Conservation (phyloP, 805 yeast species). For the Metschnikowia bowlesiae region DNA sequence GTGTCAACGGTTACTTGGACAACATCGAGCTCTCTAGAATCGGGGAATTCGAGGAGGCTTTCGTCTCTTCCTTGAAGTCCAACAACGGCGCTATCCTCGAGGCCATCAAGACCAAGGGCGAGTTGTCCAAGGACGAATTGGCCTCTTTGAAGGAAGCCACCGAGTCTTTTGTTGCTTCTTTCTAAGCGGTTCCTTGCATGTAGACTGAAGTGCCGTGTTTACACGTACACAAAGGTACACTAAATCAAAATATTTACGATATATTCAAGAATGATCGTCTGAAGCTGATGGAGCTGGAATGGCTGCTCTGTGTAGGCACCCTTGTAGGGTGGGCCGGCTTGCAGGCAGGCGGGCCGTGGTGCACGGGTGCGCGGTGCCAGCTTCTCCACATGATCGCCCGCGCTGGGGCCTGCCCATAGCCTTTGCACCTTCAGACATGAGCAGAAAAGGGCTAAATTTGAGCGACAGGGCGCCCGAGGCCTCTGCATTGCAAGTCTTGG, state of each 20-base stretch:
- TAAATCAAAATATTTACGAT: constrained; percentile 17
- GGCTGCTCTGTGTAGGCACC: too few relatives aligned
- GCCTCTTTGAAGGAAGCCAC: constrained; percentile 87
- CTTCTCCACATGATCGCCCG: background rate
- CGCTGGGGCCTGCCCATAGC: too few relatives aligned
- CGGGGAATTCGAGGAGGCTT: constrained; percentile 86
- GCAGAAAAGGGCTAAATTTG: background rate
- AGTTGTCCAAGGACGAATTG: constrained; percentile 81
- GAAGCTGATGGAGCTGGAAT: background rate
- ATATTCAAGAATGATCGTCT: constrained; percentile 11
- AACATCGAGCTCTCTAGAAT: constrained; percentile 76
- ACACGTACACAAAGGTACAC: constrained; percentile 17
- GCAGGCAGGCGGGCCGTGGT: background rate
- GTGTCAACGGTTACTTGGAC: constrained; percentile 99
- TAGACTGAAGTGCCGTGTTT: constrained; percentile 16
- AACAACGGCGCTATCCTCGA: constrained; percentile 80
- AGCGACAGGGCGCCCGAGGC: background rate
- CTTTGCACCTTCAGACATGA: background rate
- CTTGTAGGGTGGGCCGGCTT: too few relatives aligned
- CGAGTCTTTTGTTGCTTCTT: constrained; percentile 88
- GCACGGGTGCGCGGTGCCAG: background rate
- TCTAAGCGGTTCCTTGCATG: constrained; percentile 36
- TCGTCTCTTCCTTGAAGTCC: constrained; percentile 87
- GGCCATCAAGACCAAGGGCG: constrained; percentile 85
- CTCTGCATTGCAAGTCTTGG: constrained; percentile 13